phyloP scores from a whole-genome alignment of 2,329 filamentous ascomycete species.

The Ophiostoma novo-ulmi region DNA sequence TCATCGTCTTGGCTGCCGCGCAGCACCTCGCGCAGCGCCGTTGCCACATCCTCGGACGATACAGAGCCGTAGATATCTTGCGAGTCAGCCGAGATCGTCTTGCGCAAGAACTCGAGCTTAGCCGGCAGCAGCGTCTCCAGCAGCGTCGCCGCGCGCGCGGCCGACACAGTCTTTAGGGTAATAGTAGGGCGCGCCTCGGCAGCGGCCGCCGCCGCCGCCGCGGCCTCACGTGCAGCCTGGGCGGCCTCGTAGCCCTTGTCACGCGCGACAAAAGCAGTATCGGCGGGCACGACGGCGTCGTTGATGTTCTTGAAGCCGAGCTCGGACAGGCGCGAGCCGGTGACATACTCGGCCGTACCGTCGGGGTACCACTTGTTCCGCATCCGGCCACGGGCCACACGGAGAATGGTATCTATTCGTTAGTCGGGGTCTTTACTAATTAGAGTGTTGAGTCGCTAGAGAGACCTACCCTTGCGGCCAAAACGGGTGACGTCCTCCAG shows the following conservation, averaged over 20 bases:
- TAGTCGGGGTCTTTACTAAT: neutral
- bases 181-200: neutral
- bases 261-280: conserved; percentile 29
- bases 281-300: conserved; percentile 33
- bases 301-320: conserved; percentile 30
- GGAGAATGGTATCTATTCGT: conserved; percentile 34
- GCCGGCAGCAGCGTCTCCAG: conserved; percentile 36
- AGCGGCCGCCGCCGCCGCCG: neutral
- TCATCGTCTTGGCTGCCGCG: conserved; percentile 30
- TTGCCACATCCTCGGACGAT: conserved; percentile 37
- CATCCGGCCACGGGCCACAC: conserved; percentile 36
- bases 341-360: conserved; percentile 38
- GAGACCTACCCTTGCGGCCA: conserved; percentile 37
- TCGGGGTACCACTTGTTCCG: conserved; percentile 36
- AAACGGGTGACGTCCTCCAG: conserved; percentile 39
- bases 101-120: conserved; percentile 38
- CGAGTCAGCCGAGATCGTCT: conserved; percentile 32
- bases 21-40: conserved; percentile 35
- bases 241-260: neutral
- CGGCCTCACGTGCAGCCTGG: neutral
- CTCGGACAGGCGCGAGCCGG: conserved; percentile 31
- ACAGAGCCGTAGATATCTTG: conserved; percentile 42
- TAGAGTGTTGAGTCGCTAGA: neutral
- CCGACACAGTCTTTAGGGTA: conserved; percentile 29
- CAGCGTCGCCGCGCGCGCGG: conserved; percentile 36